These are phyloP conservation scores for Prunus kanzakura DNA, from an alignment of 306 rosid species.

Conservation along the genomic window DNA sequence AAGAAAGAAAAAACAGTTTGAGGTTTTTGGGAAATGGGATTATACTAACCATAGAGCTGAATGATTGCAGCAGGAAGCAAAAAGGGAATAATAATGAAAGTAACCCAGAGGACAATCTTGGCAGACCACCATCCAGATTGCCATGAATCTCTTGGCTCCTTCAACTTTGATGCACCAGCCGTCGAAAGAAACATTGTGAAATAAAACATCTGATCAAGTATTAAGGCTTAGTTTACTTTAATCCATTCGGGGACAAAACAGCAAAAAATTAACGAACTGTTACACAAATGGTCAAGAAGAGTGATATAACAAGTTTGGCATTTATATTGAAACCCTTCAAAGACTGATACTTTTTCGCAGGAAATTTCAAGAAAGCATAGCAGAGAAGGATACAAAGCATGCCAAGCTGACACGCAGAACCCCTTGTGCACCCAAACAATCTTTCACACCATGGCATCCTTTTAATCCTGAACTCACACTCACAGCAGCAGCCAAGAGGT, in stretches of 20 bases:
- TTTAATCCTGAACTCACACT: constrained; percentile 46
- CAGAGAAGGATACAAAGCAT: constrained; percentile 84
- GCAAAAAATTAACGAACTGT: background rate
- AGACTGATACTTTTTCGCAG: background rate
- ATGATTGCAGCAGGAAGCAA: constrained; percentile 70
- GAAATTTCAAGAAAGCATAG: background rate
- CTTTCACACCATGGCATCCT: constrained; percentile 62
- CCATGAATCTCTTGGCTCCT: constrained; percentile 62
- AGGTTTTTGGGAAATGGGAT: constrained; percentile 11
- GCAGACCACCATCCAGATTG: constrained; percentile 99
- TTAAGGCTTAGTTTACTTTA: constrained; percentile 57
- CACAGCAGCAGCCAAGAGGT: background rate
- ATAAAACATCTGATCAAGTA: constrained; percentile 55
- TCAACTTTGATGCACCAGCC: constrained; percentile 63
- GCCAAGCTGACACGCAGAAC: constrained; percentile 96
- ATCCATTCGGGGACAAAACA: background rate
- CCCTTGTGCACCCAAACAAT: constrained; percentile 86
- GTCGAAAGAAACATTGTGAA: constrained; percentile 85
- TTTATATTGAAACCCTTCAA: too few species aligned
- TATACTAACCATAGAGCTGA: constrained; percentile 75
- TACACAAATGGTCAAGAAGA: background rate
- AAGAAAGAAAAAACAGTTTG: background rate
- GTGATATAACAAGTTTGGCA: background rate
- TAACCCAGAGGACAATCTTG: constrained; percentile 60
- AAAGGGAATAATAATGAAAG: constrained; percentile 61